Evolutionary conservation across 805 yeast genomes (phyloP).

Genomic region (Starmerella floricola): DNA sequence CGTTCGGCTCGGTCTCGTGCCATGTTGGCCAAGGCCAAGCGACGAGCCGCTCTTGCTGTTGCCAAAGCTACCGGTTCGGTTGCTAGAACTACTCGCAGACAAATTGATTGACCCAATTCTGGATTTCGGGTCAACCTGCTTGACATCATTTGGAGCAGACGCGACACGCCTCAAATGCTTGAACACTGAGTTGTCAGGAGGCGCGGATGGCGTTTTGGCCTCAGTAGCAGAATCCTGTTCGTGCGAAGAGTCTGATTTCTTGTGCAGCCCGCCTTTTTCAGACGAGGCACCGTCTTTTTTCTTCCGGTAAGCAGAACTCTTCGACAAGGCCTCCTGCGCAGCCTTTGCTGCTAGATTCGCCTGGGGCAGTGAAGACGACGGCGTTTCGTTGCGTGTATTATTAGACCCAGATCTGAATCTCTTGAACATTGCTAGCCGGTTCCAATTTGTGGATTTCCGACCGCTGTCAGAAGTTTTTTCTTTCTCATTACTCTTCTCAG

Average conservation of each 20-base stretch:
- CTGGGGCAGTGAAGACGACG: too few relatives aligned
- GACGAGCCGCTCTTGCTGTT: conserved; percentile 1
- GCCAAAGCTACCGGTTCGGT: not conserved
- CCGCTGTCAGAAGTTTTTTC: not conserved
- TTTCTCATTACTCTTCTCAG: not conserved
- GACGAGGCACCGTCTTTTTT: not conserved
- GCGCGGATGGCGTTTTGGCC: not conserved
- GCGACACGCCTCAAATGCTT: conserved; percentile 50
- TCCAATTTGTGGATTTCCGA: conserved; percentile 14
- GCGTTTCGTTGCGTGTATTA: too few relatives aligned
- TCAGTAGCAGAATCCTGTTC: too few relatives aligned
- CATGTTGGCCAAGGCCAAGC: not conserved
- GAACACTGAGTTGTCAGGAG: conserved; percentile 19
- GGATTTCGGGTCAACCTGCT: conserved; percentile 20
- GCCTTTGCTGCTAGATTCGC: conserved; percentile 14
- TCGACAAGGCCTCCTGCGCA: conserved; percentile 13
- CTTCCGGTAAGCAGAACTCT: conserved; percentile 4
- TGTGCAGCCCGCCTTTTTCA: too few relatives aligned
- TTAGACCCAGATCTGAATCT: conserved; percentile 18
- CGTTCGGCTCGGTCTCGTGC: not conserved
- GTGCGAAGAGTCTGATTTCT: not conserved
- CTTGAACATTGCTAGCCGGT: conserved; percentile 12
- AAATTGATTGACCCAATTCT: not conserved
- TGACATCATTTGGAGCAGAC: conserved; percentile 63
- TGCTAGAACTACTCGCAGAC: not conserved